Evolutionary conservation across 345 rosid species (phyloP).

Genomic region (Aethionema arabicum): DNA sequence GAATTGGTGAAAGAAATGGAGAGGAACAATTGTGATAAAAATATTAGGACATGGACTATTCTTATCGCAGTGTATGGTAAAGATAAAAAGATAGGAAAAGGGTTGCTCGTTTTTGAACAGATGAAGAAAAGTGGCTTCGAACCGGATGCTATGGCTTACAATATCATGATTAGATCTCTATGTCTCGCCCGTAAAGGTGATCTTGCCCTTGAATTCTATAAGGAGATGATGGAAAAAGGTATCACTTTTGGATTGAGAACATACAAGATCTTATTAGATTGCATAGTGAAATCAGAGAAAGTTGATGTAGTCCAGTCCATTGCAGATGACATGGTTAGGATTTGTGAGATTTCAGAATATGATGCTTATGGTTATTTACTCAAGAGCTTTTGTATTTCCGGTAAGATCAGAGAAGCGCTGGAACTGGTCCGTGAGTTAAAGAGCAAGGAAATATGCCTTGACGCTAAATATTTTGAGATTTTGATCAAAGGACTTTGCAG

Average conservation of each 20-base stretch:
- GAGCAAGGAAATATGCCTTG: constrained; percentile 45
- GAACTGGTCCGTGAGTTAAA: constrained; percentile 62
- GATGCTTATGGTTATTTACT: constrained; percentile 54
- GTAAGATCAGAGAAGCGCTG: constrained; percentile 73
- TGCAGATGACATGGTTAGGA: constrained; percentile 59
- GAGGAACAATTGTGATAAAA: constrained; percentile 46
- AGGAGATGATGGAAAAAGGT: constrained; percentile 62
- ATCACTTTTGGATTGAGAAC: constrained; percentile 50
- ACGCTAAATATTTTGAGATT: constrained; percentile 53
- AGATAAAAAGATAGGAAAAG: constrained; percentile 60
- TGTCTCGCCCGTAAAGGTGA: constrained; percentile 61
- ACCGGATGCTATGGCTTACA: constrained; percentile 53
- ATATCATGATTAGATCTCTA: constrained; percentile 47
- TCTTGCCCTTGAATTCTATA: constrained; percentile 64
- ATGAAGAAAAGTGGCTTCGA: constrained; percentile 60
- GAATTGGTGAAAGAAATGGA: constrained; percentile 66
- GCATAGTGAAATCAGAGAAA: constrained; percentile 48
- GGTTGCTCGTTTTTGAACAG: constrained; percentile 53
- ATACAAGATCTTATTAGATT: constrained; percentile 56
- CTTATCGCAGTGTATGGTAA: constrained; percentile 63
- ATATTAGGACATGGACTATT: constrained; percentile 70
- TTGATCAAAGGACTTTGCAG: constrained; percentile 71
- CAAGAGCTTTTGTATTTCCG: constrained; percentile 65
- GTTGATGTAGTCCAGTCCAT: constrained; percentile 49
- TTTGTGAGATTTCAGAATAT: constrained; percentile 49